Evolutionary conservation across 2,329 filamentous ascomycete species (phyloP).

Genomic region (Arthrobotrys iridis): DNA sequence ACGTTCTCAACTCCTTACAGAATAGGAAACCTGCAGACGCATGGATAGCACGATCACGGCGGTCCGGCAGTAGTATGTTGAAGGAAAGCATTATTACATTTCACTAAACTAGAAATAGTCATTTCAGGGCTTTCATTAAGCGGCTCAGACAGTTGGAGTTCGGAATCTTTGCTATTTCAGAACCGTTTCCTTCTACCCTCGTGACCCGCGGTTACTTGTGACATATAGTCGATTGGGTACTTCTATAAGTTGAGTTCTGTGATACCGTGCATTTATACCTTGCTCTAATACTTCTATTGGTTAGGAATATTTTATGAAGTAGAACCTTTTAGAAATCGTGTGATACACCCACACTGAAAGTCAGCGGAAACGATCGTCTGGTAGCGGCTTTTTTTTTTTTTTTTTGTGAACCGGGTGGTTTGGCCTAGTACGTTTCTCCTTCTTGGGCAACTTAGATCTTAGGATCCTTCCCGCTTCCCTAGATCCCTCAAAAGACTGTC

Average conservation of each 20-base stretch:
- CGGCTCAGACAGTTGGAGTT: not conserved
- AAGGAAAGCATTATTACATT: constrained; percentile 27
- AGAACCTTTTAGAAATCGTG: not conserved
- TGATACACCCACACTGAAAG: not conserved
- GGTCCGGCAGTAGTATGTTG: constrained; percentile 15
- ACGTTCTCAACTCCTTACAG: not conserved
- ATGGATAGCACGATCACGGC: constrained; percentile 40
- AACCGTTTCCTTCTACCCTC: not conserved
- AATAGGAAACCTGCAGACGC: constrained; percentile 39
- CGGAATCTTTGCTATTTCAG: constrained; percentile 7
- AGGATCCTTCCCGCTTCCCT: constrained; percentile 11
- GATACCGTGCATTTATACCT: not conserved
- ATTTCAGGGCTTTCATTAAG: not conserved
- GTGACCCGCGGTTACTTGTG: constrained; percentile 15
- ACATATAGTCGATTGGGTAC: constrained; percentile 12
- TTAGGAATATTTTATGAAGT: not conserved
- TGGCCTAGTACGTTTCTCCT: not conserved
- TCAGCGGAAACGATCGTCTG: not conserved
- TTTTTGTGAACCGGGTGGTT: not conserved
- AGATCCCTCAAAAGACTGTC: not conserved
- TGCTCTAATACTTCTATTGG: constrained; percentile 2
- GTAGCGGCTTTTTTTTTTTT: not conserved
- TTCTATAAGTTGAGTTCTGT: constrained; percentile 16
- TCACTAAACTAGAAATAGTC: constrained; percentile 16
- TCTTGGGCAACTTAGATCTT: not conserved